These are phyloP conservation scores for Stephania japonica DNA, from an alignment of 164 flowering plant genomes.

Conservation along the genomic window DNA sequence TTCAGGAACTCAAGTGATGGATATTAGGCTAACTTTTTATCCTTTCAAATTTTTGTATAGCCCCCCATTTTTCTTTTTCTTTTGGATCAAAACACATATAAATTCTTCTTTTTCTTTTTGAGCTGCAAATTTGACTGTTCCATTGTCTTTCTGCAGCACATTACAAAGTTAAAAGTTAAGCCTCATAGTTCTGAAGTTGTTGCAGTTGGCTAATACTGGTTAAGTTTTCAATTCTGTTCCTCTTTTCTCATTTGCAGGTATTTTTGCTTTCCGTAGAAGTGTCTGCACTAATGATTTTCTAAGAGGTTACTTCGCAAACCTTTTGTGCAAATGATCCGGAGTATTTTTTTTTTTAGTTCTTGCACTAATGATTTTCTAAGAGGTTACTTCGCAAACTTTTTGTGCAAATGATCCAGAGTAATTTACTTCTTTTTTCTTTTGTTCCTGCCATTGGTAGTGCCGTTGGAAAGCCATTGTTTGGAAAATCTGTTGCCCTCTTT, in stretches of 20 bases:
- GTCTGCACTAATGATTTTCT: not conserved
- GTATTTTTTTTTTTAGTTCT: too few relatives aligned
- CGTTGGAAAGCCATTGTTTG: not conserved
- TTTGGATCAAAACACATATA: conserved; percentile 23
- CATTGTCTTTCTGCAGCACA: conserved; percentile 2
- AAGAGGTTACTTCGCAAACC: not conserved
- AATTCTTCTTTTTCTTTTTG: conserved; percentile 13
- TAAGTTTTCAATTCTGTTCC: not conserved
- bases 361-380: not conserved
- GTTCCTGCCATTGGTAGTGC: not conserved
- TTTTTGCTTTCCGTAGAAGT: not conserved
- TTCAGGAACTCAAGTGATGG: conserved; percentile 21
- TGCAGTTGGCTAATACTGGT: not conserved
- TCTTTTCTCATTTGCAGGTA: not conserved
- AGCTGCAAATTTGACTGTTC: not conserved
- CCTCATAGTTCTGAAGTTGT: not conserved
- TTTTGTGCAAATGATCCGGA: not conserved
- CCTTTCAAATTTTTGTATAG: conserved; percentile 40
- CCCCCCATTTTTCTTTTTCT: conserved; percentile 13
- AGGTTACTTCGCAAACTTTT: not conserved
- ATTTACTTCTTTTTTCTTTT: not conserved
- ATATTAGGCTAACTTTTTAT: conserved; percentile 8
- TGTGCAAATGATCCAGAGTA: not conserved
- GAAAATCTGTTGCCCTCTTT: not conserved
- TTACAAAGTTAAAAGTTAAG: conserved; percentile 7